These are phyloP conservation scores for Pythium oligandrum DNA, from an alignment of 352 stramenopile genomes.

Conservation along the genomic window DNA sequence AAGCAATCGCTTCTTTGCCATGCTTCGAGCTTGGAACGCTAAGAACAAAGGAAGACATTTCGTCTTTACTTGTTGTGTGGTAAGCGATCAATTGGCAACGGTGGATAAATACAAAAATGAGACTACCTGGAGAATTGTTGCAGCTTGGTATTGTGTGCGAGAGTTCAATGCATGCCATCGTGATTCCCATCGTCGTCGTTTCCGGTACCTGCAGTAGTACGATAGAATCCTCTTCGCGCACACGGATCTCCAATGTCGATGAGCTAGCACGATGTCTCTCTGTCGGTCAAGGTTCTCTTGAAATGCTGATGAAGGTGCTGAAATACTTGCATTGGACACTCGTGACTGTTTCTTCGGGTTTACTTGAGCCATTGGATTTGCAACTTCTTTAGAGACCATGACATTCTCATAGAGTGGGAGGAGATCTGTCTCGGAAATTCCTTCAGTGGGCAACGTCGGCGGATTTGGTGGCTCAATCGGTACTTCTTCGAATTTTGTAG, in stretches of 20 bases:
- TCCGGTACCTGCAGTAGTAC: constrained; percentile 2
- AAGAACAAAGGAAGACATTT: constrained; percentile 3
- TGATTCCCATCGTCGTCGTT: not conserved
- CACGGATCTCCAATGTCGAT: constrained; percentile 9
- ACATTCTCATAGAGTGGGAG: not conserved
- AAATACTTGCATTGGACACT: not conserved
- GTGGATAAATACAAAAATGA: not conserved
- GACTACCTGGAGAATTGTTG: constrained; percentile 10
- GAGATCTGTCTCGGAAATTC: no score
- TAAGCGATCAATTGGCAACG: not conserved
- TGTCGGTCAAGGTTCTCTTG: constrained; percentile 12
- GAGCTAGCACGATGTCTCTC: constrained; percentile 5
- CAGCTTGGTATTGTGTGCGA: constrained; percentile 6
- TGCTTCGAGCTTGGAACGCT: not conserved
- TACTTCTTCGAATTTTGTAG: no score
- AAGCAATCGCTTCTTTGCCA: constrained; percentile 6
- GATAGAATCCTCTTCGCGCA: constrained; percentile 7
- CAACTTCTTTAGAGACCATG: no score
- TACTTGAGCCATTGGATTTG: no score
- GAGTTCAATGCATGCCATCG: not conserved
- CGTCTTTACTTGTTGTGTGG: constrained; percentile 4
- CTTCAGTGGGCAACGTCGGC: no score
- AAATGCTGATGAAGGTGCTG: constrained; percentile 11
- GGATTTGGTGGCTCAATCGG: no score
- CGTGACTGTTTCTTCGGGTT: no score